These are phyloP conservation scores for Melaleuca alternifolia DNA, from an alignment of 345 rosid species.

Conservation along the genomic window DNA sequence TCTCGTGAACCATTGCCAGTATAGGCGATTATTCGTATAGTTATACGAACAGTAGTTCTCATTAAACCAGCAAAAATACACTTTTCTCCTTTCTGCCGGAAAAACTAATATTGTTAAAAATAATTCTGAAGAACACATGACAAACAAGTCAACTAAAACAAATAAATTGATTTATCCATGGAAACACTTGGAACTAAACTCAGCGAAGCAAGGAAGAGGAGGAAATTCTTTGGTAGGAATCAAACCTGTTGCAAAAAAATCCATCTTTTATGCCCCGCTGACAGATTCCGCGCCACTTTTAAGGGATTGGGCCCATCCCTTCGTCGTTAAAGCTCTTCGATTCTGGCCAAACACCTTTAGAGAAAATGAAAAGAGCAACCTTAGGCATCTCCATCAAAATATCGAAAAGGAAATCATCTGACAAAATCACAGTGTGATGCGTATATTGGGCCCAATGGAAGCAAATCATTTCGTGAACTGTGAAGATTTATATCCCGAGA, in stretches of 20 bases:
- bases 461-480: background rate
- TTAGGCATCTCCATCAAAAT: background rate
- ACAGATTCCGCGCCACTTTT: slow-evolving; percentile 16
- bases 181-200: background rate
- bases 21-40: background rate
- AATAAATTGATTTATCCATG: background rate
- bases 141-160: background rate
- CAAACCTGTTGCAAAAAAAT: slow-evolving; percentile 2
- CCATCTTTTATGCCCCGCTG: background rate
- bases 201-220: background rate
- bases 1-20: background rate
- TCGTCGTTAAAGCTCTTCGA: slow-evolving; percentile 11
- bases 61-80: background rate
- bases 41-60: background rate
- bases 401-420: background rate
- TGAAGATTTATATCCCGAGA: background rate
- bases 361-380: background rate
- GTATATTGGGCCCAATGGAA: background rate
- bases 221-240: background rate
- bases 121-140: background rate
- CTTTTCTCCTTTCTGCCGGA: background rate
- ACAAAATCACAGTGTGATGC: background rate
- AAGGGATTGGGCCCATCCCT: slow-evolving; percentile 1
- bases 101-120: background rate
- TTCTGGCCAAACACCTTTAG: slow-evolving; percentile 14